A percentile compares a stretch with the other conserved stretches of the same genome.
Evolutionary conservation across 176 grass and related monocot species (phyloP).

Genomic region (Hordeum marinum): DNA sequence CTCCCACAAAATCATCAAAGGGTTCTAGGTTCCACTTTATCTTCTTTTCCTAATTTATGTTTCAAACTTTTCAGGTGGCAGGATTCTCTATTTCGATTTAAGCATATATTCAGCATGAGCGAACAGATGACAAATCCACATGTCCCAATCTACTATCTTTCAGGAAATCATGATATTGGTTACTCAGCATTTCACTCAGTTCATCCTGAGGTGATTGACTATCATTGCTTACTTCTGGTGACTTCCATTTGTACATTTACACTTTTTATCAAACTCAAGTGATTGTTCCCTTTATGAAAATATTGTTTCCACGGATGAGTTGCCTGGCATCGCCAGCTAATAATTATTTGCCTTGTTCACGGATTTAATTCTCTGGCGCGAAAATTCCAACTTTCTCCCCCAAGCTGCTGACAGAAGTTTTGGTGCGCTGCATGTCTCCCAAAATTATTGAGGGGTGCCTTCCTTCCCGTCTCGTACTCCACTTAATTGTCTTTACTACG

Average conservation of each 20-base stretch:
- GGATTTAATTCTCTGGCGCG: background rate
- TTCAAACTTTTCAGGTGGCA: slow-evolving; percentile 66
- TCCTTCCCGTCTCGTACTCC: background rate
- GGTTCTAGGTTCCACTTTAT: background rate
- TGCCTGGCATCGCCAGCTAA: background rate
- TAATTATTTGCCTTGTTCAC: background rate
- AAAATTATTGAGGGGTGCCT: background rate
- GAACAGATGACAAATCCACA: slow-evolving; percentile 47
- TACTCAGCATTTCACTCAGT: slow-evolving; percentile 64
- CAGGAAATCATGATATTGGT: slow-evolving; percentile 97
- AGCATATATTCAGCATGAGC: slow-evolving; percentile 84
- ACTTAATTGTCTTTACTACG: background rate
- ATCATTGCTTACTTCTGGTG: background rate
- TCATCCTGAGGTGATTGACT: slow-evolving; percentile 63
- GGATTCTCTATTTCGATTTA: slow-evolving; percentile 78
- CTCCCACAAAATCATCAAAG: slow-evolving; percentile 10
- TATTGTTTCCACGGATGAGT: background rate
- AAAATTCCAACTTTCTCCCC: background rate
- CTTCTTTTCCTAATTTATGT: slow-evolving; percentile 21
- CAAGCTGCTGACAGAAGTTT: background rate
- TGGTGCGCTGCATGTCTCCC: background rate
- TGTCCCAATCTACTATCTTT: slow-evolving; percentile 75
- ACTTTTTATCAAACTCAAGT: background rate
- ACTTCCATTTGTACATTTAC: slow-evolving; percentile 8
- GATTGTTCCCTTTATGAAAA: background rate